Conservation (phyloP, 495 filamentous ascomycete species). For the Penicillium daleae region DNA sequence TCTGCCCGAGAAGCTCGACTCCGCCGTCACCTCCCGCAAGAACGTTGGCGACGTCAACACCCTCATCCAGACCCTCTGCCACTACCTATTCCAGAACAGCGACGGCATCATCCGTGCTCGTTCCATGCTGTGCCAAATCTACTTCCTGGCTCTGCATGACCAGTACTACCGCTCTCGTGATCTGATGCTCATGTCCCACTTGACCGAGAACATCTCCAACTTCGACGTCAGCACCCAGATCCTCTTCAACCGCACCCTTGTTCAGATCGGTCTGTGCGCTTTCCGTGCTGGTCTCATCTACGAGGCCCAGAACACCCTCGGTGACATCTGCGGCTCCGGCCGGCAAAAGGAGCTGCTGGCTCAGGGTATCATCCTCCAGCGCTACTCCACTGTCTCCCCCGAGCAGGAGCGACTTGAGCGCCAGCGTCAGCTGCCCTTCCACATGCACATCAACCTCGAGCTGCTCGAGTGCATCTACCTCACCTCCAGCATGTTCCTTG, state of each 20-base stretch:
- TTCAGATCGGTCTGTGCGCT: constrained; percentile 96
- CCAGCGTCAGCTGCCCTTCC: constrained; percentile 96
- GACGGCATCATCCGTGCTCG: constrained; percentile 94
- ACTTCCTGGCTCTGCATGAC: constrained; percentile 96
- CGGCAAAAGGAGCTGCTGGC: constrained; percentile 97
- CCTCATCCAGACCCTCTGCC: constrained; percentile 87
- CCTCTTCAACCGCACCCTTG: constrained; percentile 96
- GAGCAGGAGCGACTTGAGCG: constrained; percentile 97
- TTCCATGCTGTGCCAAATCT: constrained; percentile 97
- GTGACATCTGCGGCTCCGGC: constrained; percentile 96
- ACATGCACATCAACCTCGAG: constrained; percentile 99
- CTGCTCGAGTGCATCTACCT: constrained; percentile 98
- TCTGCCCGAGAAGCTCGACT: constrained; percentile 72
- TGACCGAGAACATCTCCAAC: constrained; percentile 92
- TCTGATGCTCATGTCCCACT: constrained; percentile 99
- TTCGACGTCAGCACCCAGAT: constrained; percentile 98
- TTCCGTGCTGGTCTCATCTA: constrained; percentile 97
- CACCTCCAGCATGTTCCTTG: constrained; percentile 97
- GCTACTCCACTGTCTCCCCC: constrained; percentile 90
- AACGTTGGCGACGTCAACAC: constrained; percentile 63
- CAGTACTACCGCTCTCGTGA: constrained; percentile 97
- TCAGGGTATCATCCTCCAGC: constrained; percentile 96
- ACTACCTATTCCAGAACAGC: constrained; percentile 90
- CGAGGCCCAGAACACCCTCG: constrained; percentile 93
- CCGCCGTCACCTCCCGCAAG: constrained; percentile 74